Evolutionary conservation across 495 filamentous ascomycete species (phyloP), one percentile per base, ranked within the genome.

Genomic region (Neurospora sp.): DNA sequence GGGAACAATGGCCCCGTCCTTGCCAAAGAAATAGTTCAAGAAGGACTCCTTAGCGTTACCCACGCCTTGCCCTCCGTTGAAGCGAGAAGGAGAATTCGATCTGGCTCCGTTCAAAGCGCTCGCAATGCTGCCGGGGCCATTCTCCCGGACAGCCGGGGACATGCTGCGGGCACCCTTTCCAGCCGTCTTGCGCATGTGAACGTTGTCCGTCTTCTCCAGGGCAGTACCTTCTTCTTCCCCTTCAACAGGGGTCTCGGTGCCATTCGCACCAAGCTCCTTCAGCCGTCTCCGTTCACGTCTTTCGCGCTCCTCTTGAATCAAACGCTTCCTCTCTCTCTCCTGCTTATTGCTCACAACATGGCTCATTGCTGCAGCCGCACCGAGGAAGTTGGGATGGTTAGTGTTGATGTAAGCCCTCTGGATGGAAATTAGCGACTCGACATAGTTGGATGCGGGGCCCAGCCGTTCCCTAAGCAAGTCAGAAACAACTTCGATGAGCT

Each of bases 381-480:
- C 96, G 27, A 98, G 88, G 85, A 99, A 99, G 78, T 99, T 99
- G 40, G 96, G 96, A 77, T 99, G 96, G 79, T 99, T 99, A 48
- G 96, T 99, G 82, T 99, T 99, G 82, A 99, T 98, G 81, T 99
- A 99, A 18, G 96, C 96, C 73, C 96, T 88, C 82, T 99, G 96
- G 40, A 99, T 99, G 12, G 95, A 90, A 54, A 98, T 99, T 46
- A 99, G 87, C 31, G 94, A 97, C 79, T 97, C 96, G 6, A 99
- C 96, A 77, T 99, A 99, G 37, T 78, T 84, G 7, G 94, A 95
- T 70, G 92, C 89, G 18, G 96, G 96, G 1, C 96, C 95, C 38
- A 98, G 84, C 54, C 94, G 89, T 82, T 99, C 96, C 69, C 96
- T 90, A 69, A 99, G 88, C 62, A 99, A 90, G 79, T 99, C 96